Conservation (phyloP, 2,329 filamentous ascomycete species). For the Fusarium secorum region DNA sequence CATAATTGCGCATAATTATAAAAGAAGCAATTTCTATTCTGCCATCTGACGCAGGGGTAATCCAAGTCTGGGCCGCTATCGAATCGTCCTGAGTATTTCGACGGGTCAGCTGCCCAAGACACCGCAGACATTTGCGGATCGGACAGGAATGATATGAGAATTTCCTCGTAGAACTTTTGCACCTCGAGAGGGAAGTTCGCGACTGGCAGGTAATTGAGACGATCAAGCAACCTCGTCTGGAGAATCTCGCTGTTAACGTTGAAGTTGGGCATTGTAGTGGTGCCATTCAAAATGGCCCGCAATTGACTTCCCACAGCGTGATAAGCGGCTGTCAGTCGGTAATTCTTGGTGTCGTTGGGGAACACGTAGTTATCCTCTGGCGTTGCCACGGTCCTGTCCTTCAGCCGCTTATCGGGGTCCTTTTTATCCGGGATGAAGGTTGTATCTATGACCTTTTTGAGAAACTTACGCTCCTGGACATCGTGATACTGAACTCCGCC, state of each 20-base stretch:
- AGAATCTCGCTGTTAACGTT: slow-evolving; percentile 29
- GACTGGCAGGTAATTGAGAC: slow-evolving; percentile 35
- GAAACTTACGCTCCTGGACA: slow-evolving; percentile 25
- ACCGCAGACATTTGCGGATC: slow-evolving; percentile 39
- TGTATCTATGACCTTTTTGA: slow-evolving; percentile 33
- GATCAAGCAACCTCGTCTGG: slow-evolving; percentile 33
- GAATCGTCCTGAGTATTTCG: slow-evolving; percentile 13
- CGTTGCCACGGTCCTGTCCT: slow-evolving; percentile 29
- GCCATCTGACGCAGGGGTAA: slow-evolving; percentile 31
- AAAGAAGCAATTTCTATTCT: slow-evolving; percentile 31
- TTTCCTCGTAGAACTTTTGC: slow-evolving; percentile 40
- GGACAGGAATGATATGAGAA: slow-evolving; percentile 37
- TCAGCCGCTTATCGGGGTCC: slow-evolving; percentile 27
- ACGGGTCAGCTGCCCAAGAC: slow-evolving; percentile 36
- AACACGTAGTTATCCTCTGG: slow-evolving; percentile 33
- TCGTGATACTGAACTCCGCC: slow-evolving; percentile 30
- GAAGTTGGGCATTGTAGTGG: slow-evolving; percentile 34
- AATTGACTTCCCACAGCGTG: slow-evolving; percentile 34
- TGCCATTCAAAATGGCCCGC: slow-evolving; percentile 35
- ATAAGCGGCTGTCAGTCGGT: slow-evolving; percentile 34
- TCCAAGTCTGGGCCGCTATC: slow-evolving; percentile 8
- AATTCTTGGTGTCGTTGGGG: slow-evolving; percentile 26
- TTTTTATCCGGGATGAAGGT: slow-evolving; percentile 12
- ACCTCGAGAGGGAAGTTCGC: slow-evolving; percentile 27
- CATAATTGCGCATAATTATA: slow-evolving; percentile 35